Percentiles rank a stretch among this genome's conserved stretches.
Evolutionary conservation across 306 rosid genomes (phyloP).

Genomic region (Vachellia pachyceras): DNA sequence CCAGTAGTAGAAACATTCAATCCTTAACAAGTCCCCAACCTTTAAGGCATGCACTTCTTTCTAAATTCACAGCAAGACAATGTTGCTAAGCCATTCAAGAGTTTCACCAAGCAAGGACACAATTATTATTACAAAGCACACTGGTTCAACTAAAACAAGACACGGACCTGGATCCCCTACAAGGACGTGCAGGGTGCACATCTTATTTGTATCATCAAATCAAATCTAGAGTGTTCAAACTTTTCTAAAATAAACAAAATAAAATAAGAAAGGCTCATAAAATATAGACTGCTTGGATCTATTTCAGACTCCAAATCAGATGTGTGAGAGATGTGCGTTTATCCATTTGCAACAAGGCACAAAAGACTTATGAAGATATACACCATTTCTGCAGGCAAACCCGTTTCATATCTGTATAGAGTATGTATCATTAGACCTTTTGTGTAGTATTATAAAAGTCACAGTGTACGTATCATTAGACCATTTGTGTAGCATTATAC

Average conservation of each 20-base stretch:
- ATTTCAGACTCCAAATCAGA: background rate
- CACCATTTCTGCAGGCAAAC: slow-evolving; percentile 5
- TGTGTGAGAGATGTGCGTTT: background rate
- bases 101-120: no score
- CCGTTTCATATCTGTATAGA: background rate
- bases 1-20: no score
- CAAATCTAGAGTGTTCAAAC: background rate
- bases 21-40: no score
- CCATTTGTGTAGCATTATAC: background rate
- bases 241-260: background rate
- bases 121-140: background rate
- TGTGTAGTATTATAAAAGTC: background rate
- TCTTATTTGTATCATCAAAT: background rate
- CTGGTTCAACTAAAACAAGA: background rate
- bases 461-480: background rate
- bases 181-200: background rate
- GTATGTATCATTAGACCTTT: background rate
- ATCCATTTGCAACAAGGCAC: slow-evolving; percentile 5
- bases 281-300: background rate
- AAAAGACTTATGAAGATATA: background rate
- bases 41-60: no score
- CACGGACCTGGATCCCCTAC: background rate
- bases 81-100: no score
- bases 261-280: background rate
- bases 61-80: no score